phyloP scores from a whole-genome alignment of 192 early-diverging fungal genomes.

The Coemansia sp. region DNA sequence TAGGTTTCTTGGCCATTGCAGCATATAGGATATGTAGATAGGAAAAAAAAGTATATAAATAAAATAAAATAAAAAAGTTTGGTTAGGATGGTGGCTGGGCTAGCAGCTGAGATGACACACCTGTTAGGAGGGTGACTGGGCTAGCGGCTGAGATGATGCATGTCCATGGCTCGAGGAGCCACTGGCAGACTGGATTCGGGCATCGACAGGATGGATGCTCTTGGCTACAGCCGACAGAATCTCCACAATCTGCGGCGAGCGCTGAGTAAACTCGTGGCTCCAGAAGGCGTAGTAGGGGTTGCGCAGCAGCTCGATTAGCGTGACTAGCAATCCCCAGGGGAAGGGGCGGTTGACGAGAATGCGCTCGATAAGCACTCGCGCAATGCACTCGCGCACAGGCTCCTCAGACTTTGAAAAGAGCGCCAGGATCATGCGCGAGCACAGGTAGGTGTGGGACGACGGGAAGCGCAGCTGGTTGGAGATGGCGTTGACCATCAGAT shows the following conservation, averaged over 20 bases:
- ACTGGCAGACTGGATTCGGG: slow-evolving; percentile 8
- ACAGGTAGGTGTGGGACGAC: slow-evolving; percentile 95
- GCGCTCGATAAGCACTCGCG: slow-evolving; percentile 90
- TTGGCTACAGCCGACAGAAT: slow-evolving; percentile 54
- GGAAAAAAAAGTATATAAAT: neutral
- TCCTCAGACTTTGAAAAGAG: slow-evolving; percentile 75
- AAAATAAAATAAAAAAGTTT: neutral
- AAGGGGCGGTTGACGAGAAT: slow-evolving; percentile 95
- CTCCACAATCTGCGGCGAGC: slow-evolving; percentile 53
- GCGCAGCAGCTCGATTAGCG: slow-evolving; percentile 96
- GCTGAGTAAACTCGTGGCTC: slow-evolving; percentile 60
- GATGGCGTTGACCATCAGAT: slow-evolving; percentile 85
- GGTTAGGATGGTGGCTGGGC: neutral
- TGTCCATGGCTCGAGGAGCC: slow-evolving; percentile 3
- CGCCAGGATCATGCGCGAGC: slow-evolving; percentile 82
- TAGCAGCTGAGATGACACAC: slow-evolving; percentile 7
- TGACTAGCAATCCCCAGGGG: slow-evolving; percentile 96
- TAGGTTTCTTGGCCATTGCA: slow-evolving; percentile 14
- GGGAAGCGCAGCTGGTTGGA: slow-evolving; percentile 97
- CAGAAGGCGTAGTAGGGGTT: slow-evolving; percentile 82
- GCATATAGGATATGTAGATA: slow-evolving; percentile 8
- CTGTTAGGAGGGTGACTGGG: neutral
- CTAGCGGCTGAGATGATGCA: slow-evolving; percentile 15
- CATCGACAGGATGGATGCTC: slow-evolving; percentile 40
- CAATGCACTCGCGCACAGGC: slow-evolving; percentile 91